phyloP scores from a whole-genome alignment of 2,329 filamentous ascomycete genomes.

The Dryadomyces quercus-mongolicae region DNA sequence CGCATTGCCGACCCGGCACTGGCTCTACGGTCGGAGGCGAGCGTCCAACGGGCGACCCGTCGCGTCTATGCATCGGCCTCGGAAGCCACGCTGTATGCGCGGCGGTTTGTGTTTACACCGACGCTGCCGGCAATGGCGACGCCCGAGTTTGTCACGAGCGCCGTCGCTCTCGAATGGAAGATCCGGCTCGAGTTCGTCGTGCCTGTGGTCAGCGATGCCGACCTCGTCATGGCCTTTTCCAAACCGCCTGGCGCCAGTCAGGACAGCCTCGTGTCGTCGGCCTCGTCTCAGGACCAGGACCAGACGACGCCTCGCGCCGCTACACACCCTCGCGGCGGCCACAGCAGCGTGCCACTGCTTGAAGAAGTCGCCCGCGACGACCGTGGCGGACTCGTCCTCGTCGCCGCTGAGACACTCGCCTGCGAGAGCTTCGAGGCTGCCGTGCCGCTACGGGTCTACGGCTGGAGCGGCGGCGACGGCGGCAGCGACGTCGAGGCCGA shows the following conservation, averaged over 20 bases:
- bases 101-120: conserved; percentile 67
- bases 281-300: not conserved
- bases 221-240: not conserved
- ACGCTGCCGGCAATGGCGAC: conserved; percentile 75
- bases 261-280: not conserved
- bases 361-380: conserved; percentile 74
- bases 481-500: not conserved
- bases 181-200: conserved; percentile 89
- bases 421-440: conserved; percentile 88
- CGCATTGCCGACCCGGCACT: conserved; percentile 70
- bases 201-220: conserved; percentile 24
- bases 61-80: conserved; percentile 67
- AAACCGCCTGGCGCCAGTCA: not conserved
- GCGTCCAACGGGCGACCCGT: conserved; percentile 75
- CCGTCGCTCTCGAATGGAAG: conserved; percentile 79
- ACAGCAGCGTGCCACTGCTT: conserved; percentile 36
- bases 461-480: conserved; percentile 31
- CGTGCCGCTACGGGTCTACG: conserved; percentile 74
- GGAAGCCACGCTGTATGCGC: conserved; percentile 72
- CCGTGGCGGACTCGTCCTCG: conserved; percentile 58
- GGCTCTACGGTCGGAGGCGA: conserved; percentile 73
- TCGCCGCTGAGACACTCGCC: conserved; percentile 63
- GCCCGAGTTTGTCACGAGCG: conserved; percentile 84
- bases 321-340: not conserved
- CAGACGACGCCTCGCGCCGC: not conserved